Evolutionary conservation across 2,329 filamentous ascomycete species (phyloP).

Genomic region (Raffaelea albimanens): DNA sequence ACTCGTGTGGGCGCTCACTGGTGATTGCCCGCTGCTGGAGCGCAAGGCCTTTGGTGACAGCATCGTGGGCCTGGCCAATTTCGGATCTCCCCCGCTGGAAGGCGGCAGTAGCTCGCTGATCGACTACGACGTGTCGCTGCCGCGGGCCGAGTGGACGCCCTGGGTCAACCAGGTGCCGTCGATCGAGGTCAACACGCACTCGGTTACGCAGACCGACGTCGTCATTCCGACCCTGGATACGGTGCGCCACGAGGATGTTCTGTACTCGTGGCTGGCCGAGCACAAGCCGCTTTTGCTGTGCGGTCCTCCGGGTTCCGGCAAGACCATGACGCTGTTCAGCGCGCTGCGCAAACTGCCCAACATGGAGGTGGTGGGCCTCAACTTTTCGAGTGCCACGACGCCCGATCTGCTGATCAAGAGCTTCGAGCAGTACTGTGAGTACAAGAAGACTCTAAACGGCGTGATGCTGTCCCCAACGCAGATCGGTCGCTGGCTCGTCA

Average conservation of each 20-base stretch:
- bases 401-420: slow-evolving; percentile 98
- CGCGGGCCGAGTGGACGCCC: slow-evolving; percentile 77
- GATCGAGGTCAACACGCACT: slow-evolving; percentile 97
- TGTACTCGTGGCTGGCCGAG: slow-evolving; percentile 98
- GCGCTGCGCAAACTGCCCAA: slow-evolving; percentile 93
- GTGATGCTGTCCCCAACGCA: slow-evolving; percentile 93
- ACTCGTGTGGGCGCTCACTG: slow-evolving; percentile 90
- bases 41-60: slow-evolving; percentile 85
- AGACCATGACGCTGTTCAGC: slow-evolving; percentile 99
- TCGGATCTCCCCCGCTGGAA: slow-evolving; percentile 69
- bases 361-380: slow-evolving; percentile 98
- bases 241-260: slow-evolving; percentile 93
- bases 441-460: slow-evolving; percentile 95
- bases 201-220: slow-evolving; percentile 93
- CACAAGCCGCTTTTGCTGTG: slow-evolving; percentile 96
- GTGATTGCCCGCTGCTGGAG: slow-evolving; percentile 82
- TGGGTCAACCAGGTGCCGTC: slow-evolving; percentile 94
- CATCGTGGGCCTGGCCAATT: slow-evolving; percentile 70
- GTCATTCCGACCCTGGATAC: slow-evolving; percentile 98
- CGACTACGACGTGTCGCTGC: slow-evolving; percentile 85
- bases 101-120: slow-evolving; percentile 46
- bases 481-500: slow-evolving; percentile 93
- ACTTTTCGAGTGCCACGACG: slow-evolving; percentile 97
- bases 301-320: slow-evolving; percentile 94
- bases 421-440: slow-evolving; percentile 98